Base-by-base conservation (phyloP, 1,284 basidiomycete species). In the Schizopora paradoxa region DNA sequence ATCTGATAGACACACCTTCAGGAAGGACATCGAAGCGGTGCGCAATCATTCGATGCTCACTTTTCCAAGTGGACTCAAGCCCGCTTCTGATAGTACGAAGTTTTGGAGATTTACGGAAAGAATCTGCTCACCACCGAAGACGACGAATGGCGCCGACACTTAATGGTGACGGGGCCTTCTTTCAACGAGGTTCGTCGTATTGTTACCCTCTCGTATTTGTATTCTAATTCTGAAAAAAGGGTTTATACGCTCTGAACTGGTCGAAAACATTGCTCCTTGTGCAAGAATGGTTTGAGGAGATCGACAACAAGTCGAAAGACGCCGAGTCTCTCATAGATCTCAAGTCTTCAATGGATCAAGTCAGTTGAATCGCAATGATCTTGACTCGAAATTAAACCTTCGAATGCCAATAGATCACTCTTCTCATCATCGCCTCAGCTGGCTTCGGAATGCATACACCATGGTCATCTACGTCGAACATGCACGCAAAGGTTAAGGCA, bases 121-220 rank as follows among this genome's bases (percentile, higher is more conserved):
- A 61, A 60, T 39, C 49, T 62, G 18, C 48, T 63, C 19, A 51
- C 51, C 5, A 58, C 56, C 4, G 59, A 62, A 35, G 58, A 58
- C 3, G 58, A 61, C 27, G 55, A 56, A 39, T 61, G 58, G 56
- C 37, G 56, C 14, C 46, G 55, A 31, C 61, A 62, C 43, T 41
- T 59, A 2, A 53, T 51, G 41, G 52, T 58, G 19, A 50, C 56
- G 31, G 45, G 36, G 3, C 52, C 53, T 8, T 40, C 42, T 21
- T 54, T 55, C 35, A 43, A 39, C 23, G 54, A 55, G 35, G 49
- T n/a, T 13, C 18, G 22, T 14, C 29, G 7, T 6, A 13, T 18
- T 8, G 36, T 34, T 10, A 23, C 11, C 33, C n/a, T n/a, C 13
- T 16, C 6, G 25, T 25, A 26, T 34, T 22, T 13, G 13, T 27